Conservation (phyloP, 805 yeast species). For the Kuraishia ogatae region DNA sequence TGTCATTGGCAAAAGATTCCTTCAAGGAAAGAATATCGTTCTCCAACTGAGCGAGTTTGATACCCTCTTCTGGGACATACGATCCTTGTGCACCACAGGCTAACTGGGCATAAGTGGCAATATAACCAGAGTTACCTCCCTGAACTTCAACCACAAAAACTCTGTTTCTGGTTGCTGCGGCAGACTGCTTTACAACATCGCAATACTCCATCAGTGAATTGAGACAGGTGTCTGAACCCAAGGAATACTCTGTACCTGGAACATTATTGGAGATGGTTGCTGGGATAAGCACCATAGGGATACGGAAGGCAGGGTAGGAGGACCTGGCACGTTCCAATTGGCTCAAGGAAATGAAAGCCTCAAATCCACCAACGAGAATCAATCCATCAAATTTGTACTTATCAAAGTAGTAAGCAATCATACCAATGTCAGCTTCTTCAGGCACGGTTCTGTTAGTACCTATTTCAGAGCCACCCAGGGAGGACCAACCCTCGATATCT, state of each 20-base stretch:
- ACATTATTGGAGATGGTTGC: constrained; percentile 77
- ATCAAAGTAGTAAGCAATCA: constrained; percentile 64
- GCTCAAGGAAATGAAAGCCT: constrained; percentile 61
- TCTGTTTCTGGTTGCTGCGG: constrained; percentile 73
- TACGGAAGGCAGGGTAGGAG: constrained; percentile 65
- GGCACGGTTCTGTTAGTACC: constrained; percentile 76
- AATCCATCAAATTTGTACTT: constrained; percentile 63
- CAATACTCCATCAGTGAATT: constrained; percentile 64
- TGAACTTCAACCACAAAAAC: constrained; percentile 78
- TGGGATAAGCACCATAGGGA: constrained; percentile 72
- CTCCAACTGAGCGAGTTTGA: constrained; percentile 45
- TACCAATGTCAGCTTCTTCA: constrained; percentile 62
- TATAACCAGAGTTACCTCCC: constrained; percentile 79
- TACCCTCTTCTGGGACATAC: constrained; percentile 68
- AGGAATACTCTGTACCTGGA: constrained; percentile 74
- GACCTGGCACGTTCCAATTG: constrained; percentile 56
- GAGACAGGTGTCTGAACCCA: constrained; percentile 71
- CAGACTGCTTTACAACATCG: constrained; percentile 73
- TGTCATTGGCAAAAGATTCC: constrained; percentile 48
- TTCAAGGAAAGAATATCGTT: constrained; percentile 62
- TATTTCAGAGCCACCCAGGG: constrained; percentile 70
- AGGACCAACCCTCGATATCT: constrained; percentile 65
- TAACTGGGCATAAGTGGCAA: constrained; percentile 64
- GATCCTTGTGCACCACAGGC: constrained; percentile 99
- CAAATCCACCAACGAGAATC: constrained; percentile 74